Percentiles rank a stretch among this genome's conserved stretches.
These are phyloP conservation scores for Fusarium brachygibbosum DNA, from an alignment of 2,329 filamentous ascomycete genomes.

Conservation along the genomic window DNA sequence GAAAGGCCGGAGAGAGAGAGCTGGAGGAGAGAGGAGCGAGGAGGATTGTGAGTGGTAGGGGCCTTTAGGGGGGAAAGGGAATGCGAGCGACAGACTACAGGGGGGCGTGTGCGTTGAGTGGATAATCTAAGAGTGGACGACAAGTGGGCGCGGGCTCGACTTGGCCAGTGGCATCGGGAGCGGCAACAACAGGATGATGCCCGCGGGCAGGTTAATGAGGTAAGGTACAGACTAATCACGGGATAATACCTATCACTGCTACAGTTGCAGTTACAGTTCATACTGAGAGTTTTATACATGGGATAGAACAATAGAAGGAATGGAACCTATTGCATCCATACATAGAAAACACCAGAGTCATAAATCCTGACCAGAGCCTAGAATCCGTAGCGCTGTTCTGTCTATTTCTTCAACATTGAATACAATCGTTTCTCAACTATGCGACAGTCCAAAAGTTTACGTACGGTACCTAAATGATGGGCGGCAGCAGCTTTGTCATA, in stretches of 20 bases:
- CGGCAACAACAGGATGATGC: constrained; percentile 16
- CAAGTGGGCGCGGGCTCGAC: constrained; percentile 37
- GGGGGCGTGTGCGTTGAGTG: constrained; percentile 48
- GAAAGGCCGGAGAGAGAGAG: constrained; percentile 49
- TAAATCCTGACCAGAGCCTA: not conserved
- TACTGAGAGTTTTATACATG: not conserved
- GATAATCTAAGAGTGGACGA: constrained; percentile 36
- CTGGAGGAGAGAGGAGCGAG: constrained; percentile 44
- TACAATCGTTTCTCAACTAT: not conserved
- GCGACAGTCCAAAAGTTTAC: not conserved
- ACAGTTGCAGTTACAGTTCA: constrained; percentile 4
- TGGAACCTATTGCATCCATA: not conserved
- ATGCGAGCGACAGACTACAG: constrained; percentile 50
- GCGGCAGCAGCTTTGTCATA: not conserved
- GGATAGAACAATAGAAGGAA: constrained; percentile 6
- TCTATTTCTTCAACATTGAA: not conserved
- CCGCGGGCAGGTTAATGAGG: constrained; percentile 19
- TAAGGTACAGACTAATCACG: constrained; percentile 10
- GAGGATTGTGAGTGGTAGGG: constrained; percentile 47
- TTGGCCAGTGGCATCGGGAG: constrained; percentile 34
- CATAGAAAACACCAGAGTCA: not conserved
- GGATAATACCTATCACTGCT: constrained; percentile 1
- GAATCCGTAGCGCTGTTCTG: not conserved
- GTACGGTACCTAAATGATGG: not conserved
- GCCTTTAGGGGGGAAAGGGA: constrained; percentile 47